Percentiles rank a stretch among this genome's conserved stretches.
Evolutionary conservation across 116 monocot genomes (phyloP).

Genomic region (Zostera marina): DNA sequence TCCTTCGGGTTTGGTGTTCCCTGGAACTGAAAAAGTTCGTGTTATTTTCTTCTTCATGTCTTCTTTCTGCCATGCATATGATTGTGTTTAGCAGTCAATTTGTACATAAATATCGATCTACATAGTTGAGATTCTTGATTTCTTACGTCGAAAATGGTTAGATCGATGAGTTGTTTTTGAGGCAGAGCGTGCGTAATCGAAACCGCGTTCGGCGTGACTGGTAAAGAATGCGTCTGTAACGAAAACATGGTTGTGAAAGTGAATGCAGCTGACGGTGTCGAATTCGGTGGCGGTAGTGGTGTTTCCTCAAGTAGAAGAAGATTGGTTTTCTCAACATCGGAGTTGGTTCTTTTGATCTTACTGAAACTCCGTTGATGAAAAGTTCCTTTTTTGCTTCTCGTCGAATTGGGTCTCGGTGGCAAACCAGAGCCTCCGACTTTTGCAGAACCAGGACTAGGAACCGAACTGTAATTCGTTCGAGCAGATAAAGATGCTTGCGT

Average conservation of each 20-base stretch:
- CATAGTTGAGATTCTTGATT: not conserved
- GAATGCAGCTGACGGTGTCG: slow-evolving; percentile 22
- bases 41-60: slow-evolving; percentile 35
- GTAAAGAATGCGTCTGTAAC: slow-evolving; percentile 52
- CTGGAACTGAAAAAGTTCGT: slow-evolving; percentile 80
- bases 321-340: slow-evolving; percentile 35
- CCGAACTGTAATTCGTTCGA: slow-evolving; percentile 15
- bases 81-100: not conserved
- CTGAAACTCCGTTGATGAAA: slow-evolving; percentile 50
- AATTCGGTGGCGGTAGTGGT: slow-evolving; percentile 21
- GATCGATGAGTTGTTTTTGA: slow-evolving; percentile 31
- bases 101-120: too few relatives aligned
- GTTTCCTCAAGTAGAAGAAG: slow-evolving; percentile 25
- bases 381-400: slow-evolving; percentile 43
- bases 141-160: slow-evolving; percentile 43
- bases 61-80: slow-evolving; percentile 25
- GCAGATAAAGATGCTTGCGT: slow-evolving; percentile 28
- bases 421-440: slow-evolving; percentile 26
- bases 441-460: slow-evolving; percentile 36
- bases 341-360: slow-evolving; percentile 17
- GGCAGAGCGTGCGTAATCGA: slow-evolving; percentile 8
- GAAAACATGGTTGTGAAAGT: slow-evolving; percentile 50
- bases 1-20: slow-evolving; percentile 51
- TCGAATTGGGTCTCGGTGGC: slow-evolving; percentile 31
- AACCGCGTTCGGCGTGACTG: slow-evolving; percentile 41